phyloP scores from a whole-genome alignment of 768 basidiomycete genomes.

The Cystofilobasidium macerans region DNA sequence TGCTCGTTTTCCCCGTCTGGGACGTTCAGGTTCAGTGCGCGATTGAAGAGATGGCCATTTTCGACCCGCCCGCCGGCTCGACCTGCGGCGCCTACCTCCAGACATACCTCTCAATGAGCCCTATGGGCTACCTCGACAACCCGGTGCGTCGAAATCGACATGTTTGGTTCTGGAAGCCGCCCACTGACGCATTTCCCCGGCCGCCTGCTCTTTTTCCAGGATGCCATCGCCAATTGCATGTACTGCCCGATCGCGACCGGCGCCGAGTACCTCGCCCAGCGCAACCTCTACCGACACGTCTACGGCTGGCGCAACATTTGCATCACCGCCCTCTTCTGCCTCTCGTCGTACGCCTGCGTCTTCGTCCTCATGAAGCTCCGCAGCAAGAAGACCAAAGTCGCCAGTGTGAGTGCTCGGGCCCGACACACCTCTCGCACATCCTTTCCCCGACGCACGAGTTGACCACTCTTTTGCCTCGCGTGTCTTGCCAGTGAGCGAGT shows the following conservation, averaged over 20 bases:
- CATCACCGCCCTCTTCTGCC: conserved; percentile 3
- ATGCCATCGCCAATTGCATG: conserved; percentile 29
- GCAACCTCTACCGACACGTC: conserved; percentile 5
- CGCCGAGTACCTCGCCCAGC: conserved; percentile 31
- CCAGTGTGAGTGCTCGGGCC: neutral
- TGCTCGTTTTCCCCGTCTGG: conserved; percentile 12
- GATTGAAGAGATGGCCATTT: conserved; percentile 4
- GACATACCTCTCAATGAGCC: conserved; percentile 28
- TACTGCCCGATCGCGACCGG: conserved; percentile 34
- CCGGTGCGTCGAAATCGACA: neutral
- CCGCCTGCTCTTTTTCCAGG: neutral
- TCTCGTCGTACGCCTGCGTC: conserved; percentile 4
- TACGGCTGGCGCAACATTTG: conserved; percentile 14
- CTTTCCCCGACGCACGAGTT: too few species aligned
- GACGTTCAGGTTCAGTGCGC: neutral
- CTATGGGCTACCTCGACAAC: conserved; percentile 33
- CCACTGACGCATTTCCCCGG: neutral
- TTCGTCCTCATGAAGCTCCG: conserved; percentile 17
- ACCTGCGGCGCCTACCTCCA: conserved; percentile 35
- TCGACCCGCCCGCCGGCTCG: conserved; percentile 33
- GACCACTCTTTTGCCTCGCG: too few species aligned
- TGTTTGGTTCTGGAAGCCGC: neutral
- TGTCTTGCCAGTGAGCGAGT: too few species aligned
- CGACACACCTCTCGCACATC: neutral
- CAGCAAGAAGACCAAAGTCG: conserved; percentile 10